Evolutionary conservation across 2,329 filamentous ascomycete genomes (phyloP).

Genomic region (Tolypocladium nubicola): DNA sequence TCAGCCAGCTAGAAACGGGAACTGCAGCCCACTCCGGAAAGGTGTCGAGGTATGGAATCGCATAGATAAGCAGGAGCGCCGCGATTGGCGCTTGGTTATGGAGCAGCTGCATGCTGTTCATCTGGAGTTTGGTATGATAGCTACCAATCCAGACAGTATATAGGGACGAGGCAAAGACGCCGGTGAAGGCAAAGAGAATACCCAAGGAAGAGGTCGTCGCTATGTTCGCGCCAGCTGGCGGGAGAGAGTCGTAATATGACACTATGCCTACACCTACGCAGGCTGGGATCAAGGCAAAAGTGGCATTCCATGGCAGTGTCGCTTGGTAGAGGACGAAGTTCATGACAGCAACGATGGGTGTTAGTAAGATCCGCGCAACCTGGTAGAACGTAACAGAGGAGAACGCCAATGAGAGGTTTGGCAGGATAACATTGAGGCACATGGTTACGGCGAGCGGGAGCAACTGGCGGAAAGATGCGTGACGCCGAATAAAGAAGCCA

Average conservation of each 20-base stretch:
- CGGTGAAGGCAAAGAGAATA: conserved; percentile 52
- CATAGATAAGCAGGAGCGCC: conserved; percentile 51
- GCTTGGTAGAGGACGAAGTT: conserved; percentile 51
- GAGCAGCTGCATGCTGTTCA: conserved; percentile 59
- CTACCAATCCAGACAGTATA: conserved; percentile 61
- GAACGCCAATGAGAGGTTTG: conserved; percentile 57
- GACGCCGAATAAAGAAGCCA: conserved; percentile 47
- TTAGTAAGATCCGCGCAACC: conserved; percentile 56
- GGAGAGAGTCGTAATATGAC: conserved; percentile 56
- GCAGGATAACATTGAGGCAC: conserved; percentile 58
- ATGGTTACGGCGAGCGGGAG: conserved; percentile 55
- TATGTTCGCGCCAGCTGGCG: conserved; percentile 32
- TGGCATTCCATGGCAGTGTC: conserved; percentile 42
- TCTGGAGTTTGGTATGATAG: conserved; percentile 54
- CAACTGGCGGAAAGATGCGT: conserved; percentile 43
- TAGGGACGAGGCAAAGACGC: conserved; percentile 54
- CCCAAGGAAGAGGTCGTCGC: conserved; percentile 48
- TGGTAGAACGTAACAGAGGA: conserved; percentile 63
- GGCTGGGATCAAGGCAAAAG: conserved; percentile 46
- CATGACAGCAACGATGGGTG: conserved; percentile 55
- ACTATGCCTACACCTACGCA: conserved; percentile 56
- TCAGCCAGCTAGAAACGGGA: conserved; percentile 38
- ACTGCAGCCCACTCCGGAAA: conserved; percentile 47
- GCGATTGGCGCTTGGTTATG: conserved; percentile 58
- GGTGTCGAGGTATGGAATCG: conserved; percentile 55